Percentiles rank a stretch among this genome's conserved stretches.
phyloP scores from a whole-genome alignment of 768 basidiomycete species.

The Pilatotrama ljubarskyi region DNA sequence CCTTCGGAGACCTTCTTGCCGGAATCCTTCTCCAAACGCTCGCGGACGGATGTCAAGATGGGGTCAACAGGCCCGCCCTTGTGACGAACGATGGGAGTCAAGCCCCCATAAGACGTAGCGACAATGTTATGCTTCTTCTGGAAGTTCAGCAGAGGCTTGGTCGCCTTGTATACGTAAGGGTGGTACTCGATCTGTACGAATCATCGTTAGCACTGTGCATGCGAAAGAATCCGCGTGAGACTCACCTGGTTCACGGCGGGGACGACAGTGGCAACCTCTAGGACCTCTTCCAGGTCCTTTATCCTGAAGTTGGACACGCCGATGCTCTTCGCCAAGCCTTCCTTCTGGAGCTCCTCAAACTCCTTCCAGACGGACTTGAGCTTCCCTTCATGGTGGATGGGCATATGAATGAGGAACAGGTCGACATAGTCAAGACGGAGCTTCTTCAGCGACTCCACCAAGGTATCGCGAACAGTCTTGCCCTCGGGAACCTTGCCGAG shows the following conservation, averaged over 20 bases:
- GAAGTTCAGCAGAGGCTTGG: slow-evolving; percentile 28
- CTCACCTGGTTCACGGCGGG: slow-evolving; percentile 58
- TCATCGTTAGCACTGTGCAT: too few species aligned
- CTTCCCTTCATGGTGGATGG: slow-evolving; percentile 20
- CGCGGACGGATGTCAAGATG: slow-evolving; percentile 35
- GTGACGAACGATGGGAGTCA: slow-evolving; percentile 31
- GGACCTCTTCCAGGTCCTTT: slow-evolving; percentile 43
- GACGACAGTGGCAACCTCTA: slow-evolving; percentile 42
- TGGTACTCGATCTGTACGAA: slow-evolving; percentile 40
- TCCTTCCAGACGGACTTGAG: slow-evolving; percentile 44
- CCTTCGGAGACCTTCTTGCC: slow-evolving; percentile 30
- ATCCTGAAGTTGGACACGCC: slow-evolving; percentile 59
- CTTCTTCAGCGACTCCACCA: slow-evolving; percentile 43
- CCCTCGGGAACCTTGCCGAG: slow-evolving; percentile 32
- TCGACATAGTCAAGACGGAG: slow-evolving; percentile 43
- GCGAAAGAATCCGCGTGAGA: slow-evolving; percentile 25
- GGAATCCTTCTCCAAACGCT: slow-evolving; percentile 24
- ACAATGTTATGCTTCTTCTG: slow-evolving; percentile 29
- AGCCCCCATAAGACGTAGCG: slow-evolving; percentile 28
- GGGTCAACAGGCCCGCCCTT: slow-evolving; percentile 42
- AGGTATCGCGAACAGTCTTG: slow-evolving; percentile 37
- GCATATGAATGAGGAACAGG: slow-evolving; percentile 47
- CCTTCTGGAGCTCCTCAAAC: slow-evolving; percentile 42
- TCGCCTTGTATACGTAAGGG: slow-evolving; percentile 38
- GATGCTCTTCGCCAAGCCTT: slow-evolving; percentile 42